Evolutionary conservation across 2,329 filamentous ascomycete genomes (phyloP).

Genomic region (Trichoderma breve): DNA sequence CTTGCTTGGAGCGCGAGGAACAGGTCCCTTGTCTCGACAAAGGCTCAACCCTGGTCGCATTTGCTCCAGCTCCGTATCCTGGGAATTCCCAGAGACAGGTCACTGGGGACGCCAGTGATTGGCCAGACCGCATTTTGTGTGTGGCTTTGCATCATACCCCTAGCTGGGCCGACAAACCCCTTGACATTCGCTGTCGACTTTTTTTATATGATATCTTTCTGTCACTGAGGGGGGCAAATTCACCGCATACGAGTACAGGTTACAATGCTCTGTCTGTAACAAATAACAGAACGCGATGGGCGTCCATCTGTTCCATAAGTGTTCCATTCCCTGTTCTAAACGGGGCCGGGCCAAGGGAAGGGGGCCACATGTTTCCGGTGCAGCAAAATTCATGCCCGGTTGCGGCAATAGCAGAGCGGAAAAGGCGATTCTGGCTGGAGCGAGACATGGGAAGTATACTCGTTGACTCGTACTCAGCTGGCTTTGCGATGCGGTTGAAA

Average conservation of each 20-base stretch:
- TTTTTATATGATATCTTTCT: background rate
- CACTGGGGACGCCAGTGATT: slow-evolving; percentile 32
- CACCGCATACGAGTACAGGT: background rate
- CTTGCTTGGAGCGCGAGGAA: background rate
- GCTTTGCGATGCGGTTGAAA: background rate
- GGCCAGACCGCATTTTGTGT: slow-evolving; percentile 18
- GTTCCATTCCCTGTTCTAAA: background rate
- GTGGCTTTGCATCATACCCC: background rate
- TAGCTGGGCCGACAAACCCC: slow-evolving; percentile 9
- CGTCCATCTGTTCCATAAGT: slow-evolving; percentile 1
- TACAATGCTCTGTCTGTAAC: background rate
- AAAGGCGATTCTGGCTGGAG: background rate
- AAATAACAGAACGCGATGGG: background rate
- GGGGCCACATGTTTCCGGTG: background rate
- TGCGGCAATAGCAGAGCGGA: background rate
- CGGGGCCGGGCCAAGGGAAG: background rate
- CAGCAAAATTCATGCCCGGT: background rate
- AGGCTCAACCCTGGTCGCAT: slow-evolving; percentile 7
- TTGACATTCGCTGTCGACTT: background rate
- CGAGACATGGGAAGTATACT: background rate
- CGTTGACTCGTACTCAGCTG: background rate
- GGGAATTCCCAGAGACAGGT: slow-evolving; percentile 28
- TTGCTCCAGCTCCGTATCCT: slow-evolving; percentile 30
- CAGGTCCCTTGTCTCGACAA: background rate
- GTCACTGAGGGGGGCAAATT: background rate